Conservation (phyloP, 2,329 filamentous ascomycete species). For the Colletotrichum spaethianum region DNA sequence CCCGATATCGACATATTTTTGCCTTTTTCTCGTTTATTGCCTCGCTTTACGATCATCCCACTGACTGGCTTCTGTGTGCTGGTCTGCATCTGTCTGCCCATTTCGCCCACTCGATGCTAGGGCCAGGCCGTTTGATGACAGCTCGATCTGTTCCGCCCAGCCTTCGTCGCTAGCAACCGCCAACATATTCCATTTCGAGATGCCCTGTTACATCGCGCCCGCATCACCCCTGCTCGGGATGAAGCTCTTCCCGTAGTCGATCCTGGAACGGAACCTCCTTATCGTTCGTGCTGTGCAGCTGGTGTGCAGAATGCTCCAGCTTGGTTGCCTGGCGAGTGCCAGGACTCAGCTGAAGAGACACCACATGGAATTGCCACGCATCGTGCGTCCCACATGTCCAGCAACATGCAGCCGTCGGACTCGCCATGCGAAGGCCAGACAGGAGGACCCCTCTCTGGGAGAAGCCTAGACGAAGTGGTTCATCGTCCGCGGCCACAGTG, state of each 20-base stretch:
- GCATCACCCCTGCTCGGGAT: neutral
- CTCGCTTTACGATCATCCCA: neutral
- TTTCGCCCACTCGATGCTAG: neutral
- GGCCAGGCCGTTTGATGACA: neutral
- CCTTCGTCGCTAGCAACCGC: neutral
- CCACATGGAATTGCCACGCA: constrained; percentile 13
- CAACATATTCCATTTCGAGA: neutral
- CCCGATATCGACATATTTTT: neutral
- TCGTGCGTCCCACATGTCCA: neutral
- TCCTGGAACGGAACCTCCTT: neutral
- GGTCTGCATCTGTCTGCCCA: neutral
- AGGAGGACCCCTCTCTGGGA: neutral
- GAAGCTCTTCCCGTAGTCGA: neutral
- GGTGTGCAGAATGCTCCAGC: neutral
- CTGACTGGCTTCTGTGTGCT: too few relatives aligned
- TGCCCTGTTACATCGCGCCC: constrained; percentile 1
- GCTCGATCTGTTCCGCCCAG: neutral
- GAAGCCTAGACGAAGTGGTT: constrained; percentile 5
- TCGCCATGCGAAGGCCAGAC: constrained; percentile 1
- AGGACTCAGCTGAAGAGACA: constrained; percentile 12
- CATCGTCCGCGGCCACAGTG: constrained; percentile 3
- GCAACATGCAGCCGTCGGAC: neutral
- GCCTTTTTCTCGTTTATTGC: neutral
- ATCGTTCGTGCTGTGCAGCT: neutral
- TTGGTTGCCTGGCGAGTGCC: neutral